Base-by-base conservation (phyloP, 164 flowering plant genomes). In the Piper betle region DNA sequence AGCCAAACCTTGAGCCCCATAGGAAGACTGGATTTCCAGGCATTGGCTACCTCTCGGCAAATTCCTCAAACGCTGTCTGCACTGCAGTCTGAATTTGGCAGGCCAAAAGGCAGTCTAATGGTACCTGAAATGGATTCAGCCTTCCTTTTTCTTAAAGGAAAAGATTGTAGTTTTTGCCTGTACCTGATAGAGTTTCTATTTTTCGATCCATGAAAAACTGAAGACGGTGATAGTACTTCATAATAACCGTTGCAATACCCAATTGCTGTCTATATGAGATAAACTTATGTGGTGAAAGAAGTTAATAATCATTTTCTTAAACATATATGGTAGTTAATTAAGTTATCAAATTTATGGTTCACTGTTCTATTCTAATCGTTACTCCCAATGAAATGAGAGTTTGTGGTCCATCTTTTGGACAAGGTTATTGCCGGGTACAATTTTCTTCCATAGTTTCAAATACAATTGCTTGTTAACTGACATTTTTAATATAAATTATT, bases 351-450 rank as follows among this genome's bases (percentile, higher is more conserved):
- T 25, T 46, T 46, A 12, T 42, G 46, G 11, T 25, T 25, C 33
- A 25, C 33, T 25, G 33, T 25, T 25, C 11, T 37, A 39, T 57
- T 57, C 43, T 58, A 16, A 58, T 58, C 8, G 25, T 58, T 13
- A 13, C n/a, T 39, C 16, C 16, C 39, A 9, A 17, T 6, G 46
- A 41, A 13, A 25, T 59, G 80, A 91, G 97, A 82, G 63, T 91
- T 83, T 56, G 86, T 88, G 71, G 84, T 83, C 56, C 80, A 91
- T 76, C 33, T 82, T 42, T 79, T 91, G 57, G 97, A 91, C 85
- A 91, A 91, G 76, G 72, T 83, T n/a, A 77, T 91, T 71, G 86
- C 91, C 62, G 84, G 96, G 97, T 86, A 77, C 61, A 3, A 37
- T 2, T 19, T 59, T 15, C 6, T 12, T 38, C 46, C 46, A 15